Percentiles rank a stretch among this genome's conserved stretches.
Evolutionary conservation across 208 protist genomes (phyloP).

Genomic region (Trypanosoma rangeli): DNA sequence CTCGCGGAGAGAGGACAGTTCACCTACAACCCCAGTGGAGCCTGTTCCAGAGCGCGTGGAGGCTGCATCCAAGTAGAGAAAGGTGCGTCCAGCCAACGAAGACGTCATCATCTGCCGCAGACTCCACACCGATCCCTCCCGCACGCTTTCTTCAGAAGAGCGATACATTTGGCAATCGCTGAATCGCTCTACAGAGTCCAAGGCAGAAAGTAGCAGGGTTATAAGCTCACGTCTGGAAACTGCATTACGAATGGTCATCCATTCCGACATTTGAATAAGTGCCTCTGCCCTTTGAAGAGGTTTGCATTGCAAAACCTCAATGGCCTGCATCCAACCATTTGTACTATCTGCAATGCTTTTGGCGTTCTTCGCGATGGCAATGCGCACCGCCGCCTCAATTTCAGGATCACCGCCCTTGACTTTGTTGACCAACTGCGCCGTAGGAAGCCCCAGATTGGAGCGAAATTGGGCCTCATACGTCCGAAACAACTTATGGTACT

Average conservation of each 20-base stretch:
- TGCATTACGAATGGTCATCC: constrained; percentile 23
- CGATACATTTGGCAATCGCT: background rate
- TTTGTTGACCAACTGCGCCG: constrained; percentile 33
- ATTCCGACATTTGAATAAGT: constrained; percentile 42
- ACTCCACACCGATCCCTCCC: background rate
- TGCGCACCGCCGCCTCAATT: constrained; percentile 64
- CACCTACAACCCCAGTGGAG: background rate
- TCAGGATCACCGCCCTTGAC: constrained; percentile 56
- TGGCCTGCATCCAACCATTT: constrained; percentile 47
- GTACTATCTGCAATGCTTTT: constrained; percentile 25
- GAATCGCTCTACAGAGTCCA: constrained; percentile 36
- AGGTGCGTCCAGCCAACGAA: constrained; percentile 16
- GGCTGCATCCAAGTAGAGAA: background rate
- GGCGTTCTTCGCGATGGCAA: constrained; percentile 49
- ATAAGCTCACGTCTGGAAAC: constrained; percentile 28
- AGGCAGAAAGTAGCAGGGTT: constrained; percentile 33
- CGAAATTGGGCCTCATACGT: constrained; percentile 58
- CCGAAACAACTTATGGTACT: constrained; percentile 50
- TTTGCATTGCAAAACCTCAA: constrained; percentile 38
- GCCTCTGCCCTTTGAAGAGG: constrained; percentile 43
- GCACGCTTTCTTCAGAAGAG: background rate
- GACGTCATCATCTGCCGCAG: constrained; percentile 11
- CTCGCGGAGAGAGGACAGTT: constrained; percentile 26
- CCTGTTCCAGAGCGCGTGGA: background rate
- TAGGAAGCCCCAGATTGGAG: constrained; percentile 42